Percentiles rank a stretch among this genome's conserved stretches.
Evolutionary conservation across 495 filamentous ascomycete species (phyloP).

Genomic region (Acidiella bohemica): DNA sequence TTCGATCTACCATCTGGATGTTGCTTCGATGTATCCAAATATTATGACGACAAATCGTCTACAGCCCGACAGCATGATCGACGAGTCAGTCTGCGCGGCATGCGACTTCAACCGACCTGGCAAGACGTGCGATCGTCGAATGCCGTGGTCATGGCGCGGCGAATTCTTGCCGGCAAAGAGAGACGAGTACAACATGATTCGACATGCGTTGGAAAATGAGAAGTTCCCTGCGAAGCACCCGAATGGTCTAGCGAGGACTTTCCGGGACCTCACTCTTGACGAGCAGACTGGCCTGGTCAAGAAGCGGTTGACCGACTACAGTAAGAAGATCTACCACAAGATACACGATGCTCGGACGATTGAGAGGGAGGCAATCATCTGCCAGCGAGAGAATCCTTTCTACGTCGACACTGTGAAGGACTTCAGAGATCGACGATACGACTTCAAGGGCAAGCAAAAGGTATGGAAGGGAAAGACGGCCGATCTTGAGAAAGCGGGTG

Average conservation of each 20-base stretch:
- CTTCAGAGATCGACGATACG: conserved; percentile 91
- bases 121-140: conserved; percentile 86
- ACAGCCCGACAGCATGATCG: conserved; percentile 95
- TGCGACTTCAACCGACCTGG: conserved; percentile 98
- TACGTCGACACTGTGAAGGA: conserved; percentile 92
- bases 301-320: conserved; percentile 83
- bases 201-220: conserved; percentile 84
- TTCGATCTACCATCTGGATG: conserved; percentile 94
- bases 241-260: conserved; percentile 55
- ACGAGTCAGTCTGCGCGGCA: conserved; percentile 88
- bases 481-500: conserved; percentile 66
- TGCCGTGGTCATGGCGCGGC: conserved; percentile 97
- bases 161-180: conserved; percentile 92
- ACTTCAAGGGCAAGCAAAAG: conserved; percentile 97
- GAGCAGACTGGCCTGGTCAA: conserved; percentile 73
- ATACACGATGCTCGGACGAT: conserved; percentile 93
- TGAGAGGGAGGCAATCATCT: conserved; percentile 92
- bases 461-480: conserved; percentile 97
- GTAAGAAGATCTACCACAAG: conserved; percentile 98
- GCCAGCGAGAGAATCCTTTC: conserved; percentile 95
- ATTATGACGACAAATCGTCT: conserved; percentile 99
- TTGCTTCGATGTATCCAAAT: conserved; percentile 99
- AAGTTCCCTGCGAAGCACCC: conserved; percentile 66
- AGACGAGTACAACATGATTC: conserved; percentile 99
- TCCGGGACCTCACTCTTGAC: conserved; percentile 66